Percentiles rank a stretch among this genome's conserved stretches.
These are phyloP conservation scores for Closterium sp. DNA, from an alignment of 139 green algal species.

Conservation along the genomic window DNA sequence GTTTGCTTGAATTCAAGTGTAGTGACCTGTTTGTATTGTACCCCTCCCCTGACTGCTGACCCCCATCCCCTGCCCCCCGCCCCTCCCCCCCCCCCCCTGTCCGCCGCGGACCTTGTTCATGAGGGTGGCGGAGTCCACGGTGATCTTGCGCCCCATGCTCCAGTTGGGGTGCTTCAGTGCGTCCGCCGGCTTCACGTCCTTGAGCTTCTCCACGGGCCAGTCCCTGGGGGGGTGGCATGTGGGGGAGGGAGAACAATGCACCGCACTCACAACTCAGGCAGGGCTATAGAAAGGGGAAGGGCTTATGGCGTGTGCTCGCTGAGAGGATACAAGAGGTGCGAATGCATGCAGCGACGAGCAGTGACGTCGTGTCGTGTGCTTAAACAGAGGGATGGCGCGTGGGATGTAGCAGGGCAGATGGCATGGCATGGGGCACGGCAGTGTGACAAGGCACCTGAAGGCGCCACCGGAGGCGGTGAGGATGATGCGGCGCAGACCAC, in stretches of 20 bases:
- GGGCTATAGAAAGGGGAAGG: no score
- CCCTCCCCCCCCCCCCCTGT: no score
- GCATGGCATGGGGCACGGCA: neutral
- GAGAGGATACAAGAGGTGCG: no score
- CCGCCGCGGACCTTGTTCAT: constrained; percentile 97
- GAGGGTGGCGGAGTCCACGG: constrained; percentile 91
- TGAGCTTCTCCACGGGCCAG: constrained; percentile 87
- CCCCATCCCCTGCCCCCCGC: neutral
- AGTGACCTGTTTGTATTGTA: no score
- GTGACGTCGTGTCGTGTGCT: neutral
- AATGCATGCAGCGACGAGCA: no score
- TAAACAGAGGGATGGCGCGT: neutral
- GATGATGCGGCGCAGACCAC: constrained; percentile 93
- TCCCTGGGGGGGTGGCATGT: constrained; percentile 64
- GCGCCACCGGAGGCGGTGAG: constrained; percentile 95
- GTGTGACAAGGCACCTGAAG: constrained; percentile 75
- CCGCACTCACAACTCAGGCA: no score
- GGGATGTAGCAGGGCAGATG: neutral
- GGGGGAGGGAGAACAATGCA: neutral
- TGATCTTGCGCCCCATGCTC: constrained; percentile 97
- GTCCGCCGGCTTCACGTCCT: constrained; percentile 47
- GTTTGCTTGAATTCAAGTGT: no score
- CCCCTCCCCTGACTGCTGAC: neutral
- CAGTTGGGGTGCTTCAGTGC: constrained; percentile 63
- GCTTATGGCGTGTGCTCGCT: no score